A percentile compares a stretch with the other conserved stretches of the same genome.
Evolutionary conservation across 2,329 filamentous ascomycete genomes (phyloP).

Genomic region (Camptophora hylomeconis): DNA sequence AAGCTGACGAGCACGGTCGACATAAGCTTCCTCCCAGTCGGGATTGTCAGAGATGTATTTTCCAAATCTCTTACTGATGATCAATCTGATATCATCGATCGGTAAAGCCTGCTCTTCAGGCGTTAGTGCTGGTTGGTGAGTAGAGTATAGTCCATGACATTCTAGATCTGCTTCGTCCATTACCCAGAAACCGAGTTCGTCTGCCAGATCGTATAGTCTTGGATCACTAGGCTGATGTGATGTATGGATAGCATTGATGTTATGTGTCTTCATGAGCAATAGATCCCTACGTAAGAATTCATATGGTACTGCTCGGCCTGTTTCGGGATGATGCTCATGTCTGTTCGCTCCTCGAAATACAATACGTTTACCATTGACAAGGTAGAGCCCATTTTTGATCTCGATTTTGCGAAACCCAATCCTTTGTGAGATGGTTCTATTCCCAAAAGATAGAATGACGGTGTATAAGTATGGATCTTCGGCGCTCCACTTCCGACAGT

Average conservation of each 20-base stretch:
- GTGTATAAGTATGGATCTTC: conserved; percentile 52
- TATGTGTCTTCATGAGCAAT: conserved; percentile 55
- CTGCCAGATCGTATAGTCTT: conserved; percentile 20
- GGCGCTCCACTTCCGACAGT: conserved; percentile 56
- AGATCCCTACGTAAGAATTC: conserved; percentile 51
- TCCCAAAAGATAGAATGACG: conserved; percentile 19
- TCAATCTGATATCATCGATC: conserved; percentile 2
- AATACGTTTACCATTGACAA: conserved; percentile 50
- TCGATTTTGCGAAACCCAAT: conserved; percentile 54
- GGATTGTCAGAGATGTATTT: conserved; percentile 22
- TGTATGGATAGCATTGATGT: conserved; percentile 57
- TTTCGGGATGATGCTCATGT: conserved; percentile 55
- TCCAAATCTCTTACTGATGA: conserved; percentile 11
- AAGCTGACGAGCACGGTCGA: conserved; percentile 53
- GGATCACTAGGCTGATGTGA: conserved; percentile 52
- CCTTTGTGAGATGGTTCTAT: conserved; percentile 34
- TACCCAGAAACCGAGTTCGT: conserved; percentile 25
- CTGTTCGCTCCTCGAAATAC: conserved; percentile 53
- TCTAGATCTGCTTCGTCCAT: conserved; percentile 27
- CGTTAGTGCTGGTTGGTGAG: conserved; percentile 1
- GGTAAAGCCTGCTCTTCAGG: not conserved
- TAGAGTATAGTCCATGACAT: conserved; percentile 22
- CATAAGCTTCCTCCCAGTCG: conserved; percentile 43
- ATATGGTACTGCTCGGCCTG: conserved; percentile 49
- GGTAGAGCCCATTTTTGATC: conserved; percentile 45